These are phyloP conservation scores for Leishmania amazonensis DNA, from an alignment of 208 protist genomes.

Conservation along the genomic window DNA sequence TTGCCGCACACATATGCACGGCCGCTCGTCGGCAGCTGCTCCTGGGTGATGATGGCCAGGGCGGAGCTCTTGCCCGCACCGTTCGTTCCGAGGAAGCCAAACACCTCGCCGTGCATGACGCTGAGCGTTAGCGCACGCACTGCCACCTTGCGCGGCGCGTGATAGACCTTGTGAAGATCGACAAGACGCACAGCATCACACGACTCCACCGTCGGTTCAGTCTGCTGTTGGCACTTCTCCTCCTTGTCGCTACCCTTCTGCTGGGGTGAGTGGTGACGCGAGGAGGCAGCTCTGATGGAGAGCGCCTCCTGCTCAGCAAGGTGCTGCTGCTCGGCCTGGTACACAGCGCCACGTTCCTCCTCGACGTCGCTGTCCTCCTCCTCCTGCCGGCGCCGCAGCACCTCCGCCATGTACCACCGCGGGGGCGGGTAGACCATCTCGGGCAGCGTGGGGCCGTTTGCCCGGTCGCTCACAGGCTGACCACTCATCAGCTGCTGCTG, in stretches of 20 bases:
- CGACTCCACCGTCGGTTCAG: not conserved
- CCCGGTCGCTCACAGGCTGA: not conserved
- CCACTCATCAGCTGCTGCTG: not conserved
- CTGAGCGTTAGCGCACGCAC: conserved; percentile 70
- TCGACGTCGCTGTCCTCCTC: conserved; percentile 65
- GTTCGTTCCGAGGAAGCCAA: conserved; percentile 87
- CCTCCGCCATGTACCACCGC: conserved; percentile 12
- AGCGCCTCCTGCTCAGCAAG: not conserved
- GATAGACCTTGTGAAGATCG: conserved; percentile 43
- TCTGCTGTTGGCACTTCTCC: not conserved
- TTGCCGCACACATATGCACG: conserved; percentile 53
- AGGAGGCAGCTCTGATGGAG: not conserved
- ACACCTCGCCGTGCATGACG: conserved; percentile 73
- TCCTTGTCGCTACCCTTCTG: not conserved
- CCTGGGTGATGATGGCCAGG: conserved; percentile 80
- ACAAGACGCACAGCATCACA: conserved; percentile 43
- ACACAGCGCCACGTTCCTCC: conserved; percentile 46
- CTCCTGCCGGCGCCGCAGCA: conserved; percentile 11
- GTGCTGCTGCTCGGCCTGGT: conserved; percentile 24
- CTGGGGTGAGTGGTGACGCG: not conserved
- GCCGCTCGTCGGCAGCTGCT: conserved; percentile 69
- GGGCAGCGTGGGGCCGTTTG: not conserved
- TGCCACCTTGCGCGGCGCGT: conserved; percentile 37
- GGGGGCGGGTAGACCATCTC: conserved; percentile 23
- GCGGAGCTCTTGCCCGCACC: conserved; percentile 88